Evolutionary conservation across 805 yeast species (phyloP), one percentile per base, ranked within the genome.

Genomic region (Barnettozyma salicaria): DNA sequence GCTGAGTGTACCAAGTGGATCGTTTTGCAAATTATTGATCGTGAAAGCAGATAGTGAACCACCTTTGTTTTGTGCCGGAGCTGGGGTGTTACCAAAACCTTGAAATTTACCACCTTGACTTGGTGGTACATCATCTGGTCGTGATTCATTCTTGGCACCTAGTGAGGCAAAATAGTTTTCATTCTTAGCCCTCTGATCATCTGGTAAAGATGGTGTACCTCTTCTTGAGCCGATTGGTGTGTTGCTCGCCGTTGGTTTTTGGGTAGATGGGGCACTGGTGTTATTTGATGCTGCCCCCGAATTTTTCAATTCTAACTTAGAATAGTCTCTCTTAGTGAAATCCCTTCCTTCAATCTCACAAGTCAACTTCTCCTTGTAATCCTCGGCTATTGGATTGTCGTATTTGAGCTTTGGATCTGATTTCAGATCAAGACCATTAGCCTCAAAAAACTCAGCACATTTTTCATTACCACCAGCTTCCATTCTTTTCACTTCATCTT

Each of bases 61-160:
- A 28, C 54, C 51, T 36, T 41, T 43, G 41, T 45, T 31, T 27
- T 48, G 27, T 32, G 49, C 55, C 9, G 80, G 76, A 19, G 65
- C 68, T 4, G 89, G 86, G 0, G 87, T 73, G 49, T 78, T 84
- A 25, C 97, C 97, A 63, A 90, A 89, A 1, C 97, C 97, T 44
- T 76, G 79, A 57, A 79, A 89, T 56, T 79, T 83, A 34, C 97
- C 97, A 44, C 97, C 97, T 62, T 89, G 87, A 10, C 90, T 82
- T 20, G 97, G 97, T 3, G 90, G 95, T 35, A 87, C 56, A 58
- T 82, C 65, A 1, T 74, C 86, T 3, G 97, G 85, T 58, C 94
- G 74, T 14, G 67, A 42, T 7, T 77, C 78, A 60, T 89, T 89
- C 37, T 68, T 67, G 14, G 76, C 69, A 12, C 97, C 96, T 38